phyloP scores from a whole-genome alignment of 2,329 filamentous ascomycete species.

The Nigrospora oryzae region DNA sequence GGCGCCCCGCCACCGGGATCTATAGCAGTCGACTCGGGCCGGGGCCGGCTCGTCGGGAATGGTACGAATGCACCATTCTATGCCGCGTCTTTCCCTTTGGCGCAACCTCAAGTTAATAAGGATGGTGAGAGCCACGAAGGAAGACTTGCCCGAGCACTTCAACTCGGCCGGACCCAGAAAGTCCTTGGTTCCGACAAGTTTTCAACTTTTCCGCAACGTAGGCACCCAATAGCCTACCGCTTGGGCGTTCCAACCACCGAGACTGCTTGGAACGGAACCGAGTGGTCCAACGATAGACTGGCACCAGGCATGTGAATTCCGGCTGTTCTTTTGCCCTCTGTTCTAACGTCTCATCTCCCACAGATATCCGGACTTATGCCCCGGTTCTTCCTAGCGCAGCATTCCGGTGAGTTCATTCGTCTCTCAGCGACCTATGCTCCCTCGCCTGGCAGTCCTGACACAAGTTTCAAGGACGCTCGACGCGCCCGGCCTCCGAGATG shows the following conservation, averaged over 20 bases:
- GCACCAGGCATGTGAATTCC: slow-evolving; percentile 9
- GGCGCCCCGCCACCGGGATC: slow-evolving; percentile 55
- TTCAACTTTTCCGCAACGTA: slow-evolving; percentile 18
- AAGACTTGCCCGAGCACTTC: slow-evolving; percentile 70
- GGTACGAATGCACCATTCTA: slow-evolving; percentile 65
- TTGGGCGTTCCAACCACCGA: slow-evolving; percentile 17
- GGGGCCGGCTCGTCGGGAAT: slow-evolving; percentile 56
- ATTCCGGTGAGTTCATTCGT: slow-evolving; percentile 54
- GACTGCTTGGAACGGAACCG: slow-evolving; percentile 32
- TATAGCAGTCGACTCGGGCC: slow-evolving; percentile 51
- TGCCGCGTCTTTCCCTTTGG: slow-evolving; percentile 37
- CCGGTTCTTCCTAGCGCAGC: slow-evolving; percentile 59
- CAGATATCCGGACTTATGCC: slow-evolving; percentile 14
- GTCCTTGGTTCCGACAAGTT: slow-evolving; percentile 49
- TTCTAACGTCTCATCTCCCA: background rate
- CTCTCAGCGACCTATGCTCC: background rate
- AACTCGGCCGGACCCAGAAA: slow-evolving; percentile 62
- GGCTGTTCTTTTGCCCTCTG: slow-evolving; percentile 1
- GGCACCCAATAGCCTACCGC: slow-evolving; percentile 16
- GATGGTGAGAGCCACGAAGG: slow-evolving; percentile 62
- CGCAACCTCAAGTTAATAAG: slow-evolving; percentile 38
- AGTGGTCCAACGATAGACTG: slow-evolving; percentile 24
- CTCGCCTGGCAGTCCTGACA: slow-evolving; percentile 17
- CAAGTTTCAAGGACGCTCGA: slow-evolving; percentile 61
- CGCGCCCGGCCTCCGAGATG: slow-evolving; percentile 80